Evolutionary conservation across 2,329 filamentous ascomycete genomes (phyloP).

Genomic region (Aspergillus sp.): DNA sequence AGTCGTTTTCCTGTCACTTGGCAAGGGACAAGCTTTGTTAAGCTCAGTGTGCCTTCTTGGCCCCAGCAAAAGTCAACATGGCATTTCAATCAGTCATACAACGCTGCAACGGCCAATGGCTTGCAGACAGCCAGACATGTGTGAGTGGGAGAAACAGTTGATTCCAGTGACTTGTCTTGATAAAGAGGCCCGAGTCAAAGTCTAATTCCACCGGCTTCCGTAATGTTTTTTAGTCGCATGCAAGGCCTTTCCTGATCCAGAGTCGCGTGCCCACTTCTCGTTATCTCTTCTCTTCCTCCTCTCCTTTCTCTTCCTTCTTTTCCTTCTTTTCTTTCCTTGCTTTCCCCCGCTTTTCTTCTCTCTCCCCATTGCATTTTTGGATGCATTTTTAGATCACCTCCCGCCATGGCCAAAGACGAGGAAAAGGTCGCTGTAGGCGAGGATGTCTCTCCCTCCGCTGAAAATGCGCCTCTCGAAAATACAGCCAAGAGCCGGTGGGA

Average conservation of each 20-base stretch:
- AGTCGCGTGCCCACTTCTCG: not conserved
- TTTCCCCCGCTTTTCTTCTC: not conserved
- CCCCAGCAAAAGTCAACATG: not conserved
- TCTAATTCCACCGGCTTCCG: too few species aligned
- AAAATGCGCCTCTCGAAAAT: not conserved
- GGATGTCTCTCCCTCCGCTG: not conserved
- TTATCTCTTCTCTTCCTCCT: not conserved
- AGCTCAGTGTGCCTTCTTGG: not conserved
- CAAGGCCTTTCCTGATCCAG: not conserved
- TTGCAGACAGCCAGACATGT: not conserved
- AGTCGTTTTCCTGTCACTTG: not conserved
- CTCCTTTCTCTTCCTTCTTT: not conserved
- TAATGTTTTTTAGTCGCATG: too few species aligned
- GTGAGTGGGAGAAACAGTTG: not conserved
- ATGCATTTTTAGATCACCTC: too few species aligned
- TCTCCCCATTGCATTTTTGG: not conserved
- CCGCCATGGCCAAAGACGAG: not conserved
- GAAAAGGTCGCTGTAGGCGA: not conserved
- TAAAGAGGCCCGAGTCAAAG: not conserved
- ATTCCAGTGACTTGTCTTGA: not conserved
- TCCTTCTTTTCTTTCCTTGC: not conserved
- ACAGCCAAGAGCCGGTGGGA: constrained; percentile 46
- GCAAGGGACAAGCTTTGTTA: not conserved
- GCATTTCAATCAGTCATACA: not conserved
- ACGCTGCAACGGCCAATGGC: not conserved